Percentiles rank a stretch among this genome's conserved stretches.
Evolutionary conservation across 768 basidiomycete species (phyloP).

Genomic region (Phanerochaete carnosa): DNA sequence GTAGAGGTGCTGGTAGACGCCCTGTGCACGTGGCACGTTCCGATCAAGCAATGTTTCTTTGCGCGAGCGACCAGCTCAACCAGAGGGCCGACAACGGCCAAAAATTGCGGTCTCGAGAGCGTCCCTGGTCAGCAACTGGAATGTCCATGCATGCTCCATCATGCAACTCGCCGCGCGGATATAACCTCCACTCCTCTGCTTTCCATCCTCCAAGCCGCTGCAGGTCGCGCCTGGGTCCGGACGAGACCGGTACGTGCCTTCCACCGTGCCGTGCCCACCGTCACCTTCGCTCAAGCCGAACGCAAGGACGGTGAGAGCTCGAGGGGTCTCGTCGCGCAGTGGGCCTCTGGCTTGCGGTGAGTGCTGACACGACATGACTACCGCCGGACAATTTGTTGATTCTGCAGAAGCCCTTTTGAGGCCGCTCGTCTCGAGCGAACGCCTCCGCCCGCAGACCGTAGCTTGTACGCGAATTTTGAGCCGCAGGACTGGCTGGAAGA

Average conservation of each 20-base stretch:
- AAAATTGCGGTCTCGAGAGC: not conserved
- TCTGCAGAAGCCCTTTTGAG: not conserved
- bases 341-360: not conserved
- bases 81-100: not conserved
- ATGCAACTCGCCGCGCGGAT: slow-evolving; percentile 31
- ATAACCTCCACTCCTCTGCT: slow-evolving; percentile 28
- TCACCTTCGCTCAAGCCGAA: not conserved
- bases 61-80: not conserved
- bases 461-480: not conserved
- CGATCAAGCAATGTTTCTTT: slow-evolving; percentile 1
- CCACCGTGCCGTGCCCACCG: not conserved
- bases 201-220: slow-evolving; percentile 44
- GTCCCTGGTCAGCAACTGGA: slow-evolving; percentile 10
- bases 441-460: not conserved
- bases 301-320: slow-evolving; percentile 1
- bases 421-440: not conserved
- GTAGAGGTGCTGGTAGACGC: not conserved
- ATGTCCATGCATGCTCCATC: slow-evolving; percentile 39
- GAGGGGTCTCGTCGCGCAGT: not conserved
- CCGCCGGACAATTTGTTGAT: not conserved
- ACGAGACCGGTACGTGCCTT: slow-evolving; percentile 20
- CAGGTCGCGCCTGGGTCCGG: slow-evolving; percentile 42
- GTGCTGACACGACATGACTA: not conserved
- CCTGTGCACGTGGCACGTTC: slow-evolving; percentile 1
- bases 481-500: not conserved